Base-by-base conservation (phyloP, 176 grass and related monocot species). In the Rhynchospora pubera region DNA sequence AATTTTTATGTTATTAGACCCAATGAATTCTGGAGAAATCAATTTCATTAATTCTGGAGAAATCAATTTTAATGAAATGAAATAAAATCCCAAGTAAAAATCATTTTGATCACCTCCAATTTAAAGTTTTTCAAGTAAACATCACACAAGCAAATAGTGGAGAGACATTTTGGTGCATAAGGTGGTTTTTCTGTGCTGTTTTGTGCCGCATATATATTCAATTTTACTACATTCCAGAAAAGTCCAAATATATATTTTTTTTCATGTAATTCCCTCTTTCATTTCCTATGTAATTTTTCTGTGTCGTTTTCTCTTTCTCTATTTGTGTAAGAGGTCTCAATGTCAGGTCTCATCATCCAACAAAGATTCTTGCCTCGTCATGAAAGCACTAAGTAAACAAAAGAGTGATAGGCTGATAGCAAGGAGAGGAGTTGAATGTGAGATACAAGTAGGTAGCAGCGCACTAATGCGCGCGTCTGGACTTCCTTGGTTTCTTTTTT, bases 311-410 rank as follows among this genome's bases (percentile, higher is more conserved):
- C 44, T 82, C 4, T 64, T 52, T 0, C 43, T 28, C 1, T 50
- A 14, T 66, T 82, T 48, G 59, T 67, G 61, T 51, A 51, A 82
- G 24, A 28, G n/a, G 13, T 39, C 21, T 50, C 47, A 22, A 67
- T 82, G 45, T 82, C 72, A 76, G 23, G 72, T 55, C 48, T 76
- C 48, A 65, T 82, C 59, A 82, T 82, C 60, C 61, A 82, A 82
- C 61, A 21, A 82, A 82, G 79, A 82, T 64, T 82, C 79, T 82
- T 66, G 62, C 59, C 43, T 66, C 50, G 79, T 67, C 61, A 82
- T 53, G n/a, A 81, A 67, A 82, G 61, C 79, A 82, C 79, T 81
- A 63, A 43, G 22, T 46, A 47, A 44, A 80, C 47, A 53, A 34
- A 79, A 57, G 32, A 59, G 75, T 67, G 42, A 79, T 52, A 57